A percentile compares a stretch with the other conserved stretches of the same genome.
Evolutionary conservation across 2,329 filamentous ascomycete species (phyloP).

Genomic region (Trichoderma simmonsii): DNA sequence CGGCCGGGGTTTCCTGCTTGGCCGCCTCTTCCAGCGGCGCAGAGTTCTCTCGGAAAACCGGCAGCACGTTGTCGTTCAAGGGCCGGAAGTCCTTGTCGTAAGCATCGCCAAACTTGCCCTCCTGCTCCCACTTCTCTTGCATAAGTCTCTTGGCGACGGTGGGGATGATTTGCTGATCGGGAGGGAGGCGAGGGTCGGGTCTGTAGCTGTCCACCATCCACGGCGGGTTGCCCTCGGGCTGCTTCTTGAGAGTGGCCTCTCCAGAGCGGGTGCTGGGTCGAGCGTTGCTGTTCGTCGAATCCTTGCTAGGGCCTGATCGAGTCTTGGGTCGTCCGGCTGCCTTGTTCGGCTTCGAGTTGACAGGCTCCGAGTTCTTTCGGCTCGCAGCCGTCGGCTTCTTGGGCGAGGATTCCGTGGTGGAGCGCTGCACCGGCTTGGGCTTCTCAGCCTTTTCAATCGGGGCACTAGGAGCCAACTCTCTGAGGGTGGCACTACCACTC

Average conservation of each 20-base stretch:
- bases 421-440: slow-evolving; percentile 35
- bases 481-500: slow-evolving; percentile 62
- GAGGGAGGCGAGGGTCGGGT: slow-evolving; percentile 88
- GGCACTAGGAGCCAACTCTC: slow-evolving; percentile 24
- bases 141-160: slow-evolving; percentile 88
- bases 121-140: slow-evolving; percentile 92
- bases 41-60: slow-evolving; percentile 36
- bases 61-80: slow-evolving; percentile 64
- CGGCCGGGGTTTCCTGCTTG: slow-evolving; percentile 20
- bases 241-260: slow-evolving; percentile 51
- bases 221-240: slow-evolving; percentile 89
- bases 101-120: slow-evolving; percentile 78
- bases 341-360: slow-evolving; percentile 40
- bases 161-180: slow-evolving; percentile 91
- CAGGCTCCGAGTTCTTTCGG: slow-evolving; percentile 43
- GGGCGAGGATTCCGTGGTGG: slow-evolving; percentile 50
- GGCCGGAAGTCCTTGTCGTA: slow-evolving; percentile 89
- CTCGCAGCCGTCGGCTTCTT: slow-evolving; percentile 44
- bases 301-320: slow-evolving; percentile 54
- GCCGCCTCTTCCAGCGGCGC: slow-evolving; percentile 19
- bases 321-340: slow-evolving; percentile 58
- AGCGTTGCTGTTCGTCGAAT: slow-evolving; percentile 42
- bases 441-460: slow-evolving; percentile 22
- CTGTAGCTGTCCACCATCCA: slow-evolving; percentile 96
- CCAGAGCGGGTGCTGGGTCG: slow-evolving; percentile 63